Conservation (phyloP, 768 basidiomycete genomes). For the Tylopilus subfusipes region DNA sequence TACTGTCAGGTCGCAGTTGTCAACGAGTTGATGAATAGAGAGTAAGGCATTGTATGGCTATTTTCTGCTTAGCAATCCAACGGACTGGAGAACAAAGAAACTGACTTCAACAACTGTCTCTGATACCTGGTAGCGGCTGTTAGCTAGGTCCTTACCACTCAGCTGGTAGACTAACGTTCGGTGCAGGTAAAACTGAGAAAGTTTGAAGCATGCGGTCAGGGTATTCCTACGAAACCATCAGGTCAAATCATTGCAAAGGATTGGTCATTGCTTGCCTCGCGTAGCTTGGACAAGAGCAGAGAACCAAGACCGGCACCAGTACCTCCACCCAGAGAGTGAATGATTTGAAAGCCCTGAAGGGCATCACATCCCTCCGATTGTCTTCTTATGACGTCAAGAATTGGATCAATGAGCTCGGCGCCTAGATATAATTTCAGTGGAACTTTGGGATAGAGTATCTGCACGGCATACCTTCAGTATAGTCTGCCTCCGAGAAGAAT, state of each 20-base stretch:
- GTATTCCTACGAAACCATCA: conserved; percentile 49
- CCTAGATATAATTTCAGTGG: conserved; percentile 41
- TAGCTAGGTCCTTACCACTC: conserved; percentile 4
- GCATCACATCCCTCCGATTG: conserved; percentile 82
- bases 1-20: conserved; percentile 79
- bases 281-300: conserved; percentile 73
- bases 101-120: conserved; percentile 53
- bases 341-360: conserved; percentile 86
- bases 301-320: conserved; percentile 86
- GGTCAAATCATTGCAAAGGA: neutral
- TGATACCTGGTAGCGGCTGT: conserved; percentile 32
- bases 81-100: neutral
- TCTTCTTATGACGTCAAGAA: conserved; percentile 75
- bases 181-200: conserved; percentile 52
- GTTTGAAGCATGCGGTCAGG: conserved; percentile 49
- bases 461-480: conserved; percentile 70
- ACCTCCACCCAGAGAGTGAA: conserved; percentile 90
- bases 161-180: conserved; percentile 39
- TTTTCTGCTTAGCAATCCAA: conserved; percentile 8
- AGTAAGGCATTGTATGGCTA: conserved; percentile 83
- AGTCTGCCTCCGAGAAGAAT: conserved; percentile 46
- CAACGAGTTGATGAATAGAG: conserved; percentile 85
- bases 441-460: neutral
- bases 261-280: conserved; percentile 51
- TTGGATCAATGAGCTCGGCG: conserved; percentile 86